Evolutionary conservation across 352 stramenopile genomes (phyloP).

Genomic region (Ophiocytium majus): DNA sequence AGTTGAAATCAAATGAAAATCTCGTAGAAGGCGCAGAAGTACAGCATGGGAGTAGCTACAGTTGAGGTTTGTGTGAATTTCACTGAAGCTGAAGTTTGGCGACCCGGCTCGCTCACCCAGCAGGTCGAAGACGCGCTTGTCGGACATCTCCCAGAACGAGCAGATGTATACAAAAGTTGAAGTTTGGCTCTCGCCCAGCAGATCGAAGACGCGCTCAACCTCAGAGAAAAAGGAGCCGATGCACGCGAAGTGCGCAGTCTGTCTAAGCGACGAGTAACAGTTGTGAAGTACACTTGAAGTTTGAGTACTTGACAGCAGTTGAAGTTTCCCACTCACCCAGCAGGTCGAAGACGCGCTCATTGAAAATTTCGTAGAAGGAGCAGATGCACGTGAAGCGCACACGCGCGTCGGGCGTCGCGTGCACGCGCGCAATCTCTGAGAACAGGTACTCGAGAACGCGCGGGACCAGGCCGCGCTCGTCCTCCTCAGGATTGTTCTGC

Average conservation of each 20-base stretch:
- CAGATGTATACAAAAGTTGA: conserved; percentile 50
- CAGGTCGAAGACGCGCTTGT: conserved; percentile 62
- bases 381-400: not conserved
- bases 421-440: conserved; percentile 29
- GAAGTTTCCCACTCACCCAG: conserved; percentile 55
- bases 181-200: conserved; percentile 28
- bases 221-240: not conserved
- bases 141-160: conserved; percentile 65
- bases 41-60: too few relatives aligned
- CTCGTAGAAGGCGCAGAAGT: too few relatives aligned
- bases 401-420: not conserved
- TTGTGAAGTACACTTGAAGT: too few relatives aligned
- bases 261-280: too few relatives aligned
- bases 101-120: conserved; percentile 49
- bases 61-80: too few relatives aligned
- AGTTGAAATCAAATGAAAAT: too few relatives aligned
- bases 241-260: not conserved
- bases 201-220: too few relatives aligned
- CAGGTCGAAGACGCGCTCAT: conserved; percentile 62
- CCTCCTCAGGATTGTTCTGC: conserved; percentile 14
- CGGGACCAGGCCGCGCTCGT: conserved; percentile 57
- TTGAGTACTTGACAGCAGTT: too few relatives aligned
- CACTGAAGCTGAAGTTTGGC: too few relatives aligned
- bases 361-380: conserved; percentile 64
- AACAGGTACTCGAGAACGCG: conserved; percentile 61